Base-by-base conservation (phyloP, 192 early-diverging fungal species). In the Rhizoclosmatium globosum region DNA sequence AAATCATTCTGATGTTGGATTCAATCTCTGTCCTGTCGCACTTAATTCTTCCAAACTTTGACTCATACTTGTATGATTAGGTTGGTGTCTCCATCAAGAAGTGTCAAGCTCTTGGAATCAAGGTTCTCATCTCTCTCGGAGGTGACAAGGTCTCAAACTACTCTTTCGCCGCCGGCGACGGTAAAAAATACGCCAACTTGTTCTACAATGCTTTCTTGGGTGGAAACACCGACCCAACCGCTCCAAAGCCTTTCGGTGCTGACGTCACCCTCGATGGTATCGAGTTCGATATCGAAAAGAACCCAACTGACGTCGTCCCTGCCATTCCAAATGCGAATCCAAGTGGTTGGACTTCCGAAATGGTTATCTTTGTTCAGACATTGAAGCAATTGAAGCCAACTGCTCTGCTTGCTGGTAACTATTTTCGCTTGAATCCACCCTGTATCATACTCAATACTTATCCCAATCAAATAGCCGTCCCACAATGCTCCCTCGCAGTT, bases 201-300 rank as follows among this genome's bases (percentile, higher is more conserved):
- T 68, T 79, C 23, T 79, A 78, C 64, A 82, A 82, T 71, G 78
- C 78, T 59, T 82, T 82, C 43, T 71, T 82, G 62, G 81, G 81
- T 9, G 81, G 81, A 11, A 65, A 71, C 46, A 31, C 31, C 0
- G 31, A 31, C 31, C 57, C 68, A 21, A 41, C 68, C 39, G 44
- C 76, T 9, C 67, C 65, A 41, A 45, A 74, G 39, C 81, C 81
- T 4, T 82, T 82, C 56, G 81, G 81, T 4, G n/a, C 65, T 3
- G 64, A 62, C 23, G 77, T 82, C 9, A 48, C 79, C 21, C 62
- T 82, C 4, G 81, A 82, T 53, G 81, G 81, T 38, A 57, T 82
- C 47, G 81, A 82, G 23, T 60, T 82, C 17, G 81, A 82, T 53
- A 78, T 82, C 42, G 81, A 82, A 53, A 72, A 72, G 71, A 72